A percentile compares a stretch with the other conserved stretches of the same genome.
Conservation (phyloP, 805 yeast genomes). For the Kluyveromyces aestuarii region DNA sequence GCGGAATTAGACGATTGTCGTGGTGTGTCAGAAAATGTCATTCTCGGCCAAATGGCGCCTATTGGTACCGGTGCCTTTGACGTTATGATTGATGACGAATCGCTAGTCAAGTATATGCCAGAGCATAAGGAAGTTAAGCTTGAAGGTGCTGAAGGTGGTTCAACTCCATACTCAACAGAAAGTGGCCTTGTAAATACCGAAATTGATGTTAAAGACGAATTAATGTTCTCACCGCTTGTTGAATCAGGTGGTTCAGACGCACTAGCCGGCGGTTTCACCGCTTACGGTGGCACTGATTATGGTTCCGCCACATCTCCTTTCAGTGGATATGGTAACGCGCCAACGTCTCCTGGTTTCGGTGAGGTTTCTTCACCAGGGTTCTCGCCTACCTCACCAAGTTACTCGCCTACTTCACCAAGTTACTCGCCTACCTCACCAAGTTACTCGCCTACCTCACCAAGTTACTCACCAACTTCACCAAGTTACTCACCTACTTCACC, state of each 20-base stretch:
- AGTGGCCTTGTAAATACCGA: conserved; percentile 55
- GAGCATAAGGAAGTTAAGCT: conserved; percentile 32
- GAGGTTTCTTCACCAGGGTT: conserved; percentile 58
- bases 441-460: conserved; percentile 70
- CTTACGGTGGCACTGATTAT: conserved; percentile 71
- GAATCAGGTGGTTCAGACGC: conserved; percentile 78
- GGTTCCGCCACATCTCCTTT: conserved; percentile 51
- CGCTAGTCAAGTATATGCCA: conserved; percentile 50
- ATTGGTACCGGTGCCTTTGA: conserved; percentile 98
- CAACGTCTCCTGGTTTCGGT: conserved; percentile 51
- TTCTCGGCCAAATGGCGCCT: conserved; percentile 97
- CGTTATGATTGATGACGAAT: conserved; percentile 85
- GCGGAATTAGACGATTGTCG: conserved; percentile 97
- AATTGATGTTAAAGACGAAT: conserved; percentile 55
- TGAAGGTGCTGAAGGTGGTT: conserved; percentile 62
- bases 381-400: conserved; percentile 68
- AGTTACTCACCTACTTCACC: conserved; percentile 57
- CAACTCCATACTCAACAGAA: conserved; percentile 78
- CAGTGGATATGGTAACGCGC: conserved; percentile 40
- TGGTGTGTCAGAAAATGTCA: conserved; percentile 96
- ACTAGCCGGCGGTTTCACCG: conserved; percentile 73
- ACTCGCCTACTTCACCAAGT: conserved; percentile 63
- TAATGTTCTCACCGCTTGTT: conserved; percentile 86
- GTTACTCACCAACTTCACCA: conserved; percentile 67
- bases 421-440: conserved; percentile 74